Base-by-base conservation (phyloP, 768 basidiomycete genomes). In the Fomitopsis serialis region DNA sequence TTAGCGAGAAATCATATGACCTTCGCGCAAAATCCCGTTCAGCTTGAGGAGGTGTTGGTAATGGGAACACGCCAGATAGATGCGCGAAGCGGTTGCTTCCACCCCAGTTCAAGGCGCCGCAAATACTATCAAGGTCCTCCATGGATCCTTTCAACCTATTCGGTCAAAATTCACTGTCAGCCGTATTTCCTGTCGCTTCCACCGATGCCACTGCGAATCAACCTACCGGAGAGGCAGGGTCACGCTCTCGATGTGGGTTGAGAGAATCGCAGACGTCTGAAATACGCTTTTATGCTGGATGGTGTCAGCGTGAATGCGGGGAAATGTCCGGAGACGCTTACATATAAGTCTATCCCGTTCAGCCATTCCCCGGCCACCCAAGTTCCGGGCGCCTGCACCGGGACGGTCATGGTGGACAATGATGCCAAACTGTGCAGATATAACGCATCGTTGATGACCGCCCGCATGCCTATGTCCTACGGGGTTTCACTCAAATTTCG, bases 371-470 rank as follows among this genome's bases (percentile, higher is more conserved):
- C 59, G 4, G 37, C 21, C 2, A 19, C 32, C 65, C 61, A 72
- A 0, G 56, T 56, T 8, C 55, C 52, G 1, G 70, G 72, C 24
- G 60, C 47, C 43, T 69, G 66, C 2, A 72, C 19, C 1, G 72
- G 72, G 3, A 70, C 53, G 21, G 47, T 66, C 25, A 68, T 56
- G 0, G 66, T 62, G 1, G 66, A 64, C 17, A 70, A 51, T 25
- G 65, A 65, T 45, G 66, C 59, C 2, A 70, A 49, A 8, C 59
- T 55, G 17, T 57, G 63, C 11, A 70, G 32, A 67, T 76, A 81
- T 19, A 87, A 69, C 2, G 80, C 79, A 58, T 90, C 88, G 46
- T 85, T 86, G 53, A 89, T 57, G 15, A 78, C 66, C 56, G 70
- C 75, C 19, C 50, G 23, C 42, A 52, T 44, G 15, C 23, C 50